Percentiles rank a stretch among this genome's conserved stretches.
Evolutionary conservation across 345 rosid genomes (phyloP).

Genomic region (Hibiscus tridactylites): DNA sequence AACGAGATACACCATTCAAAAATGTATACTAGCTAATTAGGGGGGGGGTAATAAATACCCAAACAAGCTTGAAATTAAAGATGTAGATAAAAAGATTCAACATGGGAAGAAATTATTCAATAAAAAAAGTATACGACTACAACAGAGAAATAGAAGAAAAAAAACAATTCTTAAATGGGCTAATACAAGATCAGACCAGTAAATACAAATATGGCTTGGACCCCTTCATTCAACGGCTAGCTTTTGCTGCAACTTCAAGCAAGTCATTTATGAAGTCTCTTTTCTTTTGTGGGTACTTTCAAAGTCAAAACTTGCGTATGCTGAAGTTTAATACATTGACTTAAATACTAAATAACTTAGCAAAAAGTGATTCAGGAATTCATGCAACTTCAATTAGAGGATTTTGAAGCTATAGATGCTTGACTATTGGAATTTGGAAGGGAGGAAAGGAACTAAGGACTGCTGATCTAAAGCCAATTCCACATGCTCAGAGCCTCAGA

Average conservation of each 20-base stretch:
- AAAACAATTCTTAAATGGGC: not conserved
- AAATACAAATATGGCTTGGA: not conserved
- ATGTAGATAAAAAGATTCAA: conserved; percentile 5
- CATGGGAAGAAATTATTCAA: conserved; percentile 1
- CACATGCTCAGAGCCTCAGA: too few relatives aligned
- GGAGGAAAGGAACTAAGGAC: too few relatives aligned
- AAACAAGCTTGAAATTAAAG: conserved; percentile 13
- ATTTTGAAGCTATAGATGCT: too few relatives aligned
- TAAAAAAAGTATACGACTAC: not conserved
- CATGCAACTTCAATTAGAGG: too few relatives aligned
- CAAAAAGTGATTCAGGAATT: not conserved
- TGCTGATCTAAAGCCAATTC: too few relatives aligned
- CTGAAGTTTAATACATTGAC: not conserved
- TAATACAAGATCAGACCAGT: not conserved
- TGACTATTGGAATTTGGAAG: too few relatives aligned
- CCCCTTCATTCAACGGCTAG: not conserved
- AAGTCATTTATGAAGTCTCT: not conserved
- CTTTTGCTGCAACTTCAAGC: not conserved
- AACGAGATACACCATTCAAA: conserved; percentile 5
- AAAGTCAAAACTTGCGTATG: not conserved
- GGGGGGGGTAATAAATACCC: not conserved
- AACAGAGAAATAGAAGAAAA: not conserved
- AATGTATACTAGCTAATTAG: not conserved
- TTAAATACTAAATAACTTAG: not conserved
- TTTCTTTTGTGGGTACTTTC: not conserved